These are phyloP conservation scores for Syzygium oleosum DNA, from an alignment of 345 rosid genomes.

Conservation along the genomic window DNA sequence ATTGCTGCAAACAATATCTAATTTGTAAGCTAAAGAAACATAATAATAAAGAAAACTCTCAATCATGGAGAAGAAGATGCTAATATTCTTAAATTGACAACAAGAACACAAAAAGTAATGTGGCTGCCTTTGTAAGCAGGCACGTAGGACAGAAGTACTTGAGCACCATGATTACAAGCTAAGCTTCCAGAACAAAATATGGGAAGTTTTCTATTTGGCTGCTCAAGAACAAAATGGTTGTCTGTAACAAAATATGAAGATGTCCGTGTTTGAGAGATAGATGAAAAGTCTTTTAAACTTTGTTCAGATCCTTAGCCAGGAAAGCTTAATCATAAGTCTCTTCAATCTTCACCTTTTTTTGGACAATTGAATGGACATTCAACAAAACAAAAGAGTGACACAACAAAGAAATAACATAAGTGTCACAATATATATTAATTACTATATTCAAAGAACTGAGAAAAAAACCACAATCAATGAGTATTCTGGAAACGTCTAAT, in stretches of 20 bases:
- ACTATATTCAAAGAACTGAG: background rate
- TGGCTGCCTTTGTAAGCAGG: background rate
- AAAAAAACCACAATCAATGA: background rate
- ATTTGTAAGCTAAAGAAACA: background rate
- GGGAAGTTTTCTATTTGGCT: background rate
- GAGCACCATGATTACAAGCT: background rate
- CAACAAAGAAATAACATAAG: background rate
- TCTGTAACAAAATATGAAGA: background rate
- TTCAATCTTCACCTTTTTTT: background rate
- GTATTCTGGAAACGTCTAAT: background rate
- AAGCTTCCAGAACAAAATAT: background rate
- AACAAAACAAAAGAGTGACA: background rate
- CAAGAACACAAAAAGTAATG: background rate
- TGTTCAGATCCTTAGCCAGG: background rate
- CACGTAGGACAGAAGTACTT: background rate
- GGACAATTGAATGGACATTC: background rate
- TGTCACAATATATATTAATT: background rate
- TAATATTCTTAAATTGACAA: background rate
- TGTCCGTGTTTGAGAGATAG: background rate
- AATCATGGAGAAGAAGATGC: background rate
- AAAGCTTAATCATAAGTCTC: background rate
- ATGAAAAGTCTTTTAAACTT: background rate
- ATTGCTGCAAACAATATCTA: constrained; percentile 42
- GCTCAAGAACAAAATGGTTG: background rate
- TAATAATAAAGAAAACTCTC: background rate